Evolutionary conservation across 2,329 filamentous ascomycete genomes (phyloP).

Genomic region (Apiospora saccharicola): DNA sequence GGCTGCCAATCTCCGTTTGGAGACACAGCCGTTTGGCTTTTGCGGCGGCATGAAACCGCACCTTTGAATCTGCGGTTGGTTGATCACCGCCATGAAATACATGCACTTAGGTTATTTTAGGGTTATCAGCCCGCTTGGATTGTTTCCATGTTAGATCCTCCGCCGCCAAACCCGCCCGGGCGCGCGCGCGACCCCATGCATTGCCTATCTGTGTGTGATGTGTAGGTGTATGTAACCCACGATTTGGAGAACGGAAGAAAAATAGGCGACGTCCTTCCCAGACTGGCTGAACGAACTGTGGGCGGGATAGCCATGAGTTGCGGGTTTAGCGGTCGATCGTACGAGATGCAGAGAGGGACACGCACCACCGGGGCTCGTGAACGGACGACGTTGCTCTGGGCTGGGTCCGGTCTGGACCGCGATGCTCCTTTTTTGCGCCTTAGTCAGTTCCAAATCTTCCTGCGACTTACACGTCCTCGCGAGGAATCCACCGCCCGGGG

Average conservation of each 20-base stretch:
- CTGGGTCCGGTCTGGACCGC: conserved; percentile 18
- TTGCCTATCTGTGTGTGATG: not conserved
- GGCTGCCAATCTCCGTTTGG: conserved; percentile 8
- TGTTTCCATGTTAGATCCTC: conserved; percentile 1
- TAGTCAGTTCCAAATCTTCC: conserved; percentile 3
- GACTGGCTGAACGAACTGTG: not conserved
- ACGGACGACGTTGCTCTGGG: not conserved
- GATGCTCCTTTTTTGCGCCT: conserved; percentile 2
- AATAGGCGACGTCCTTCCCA: not conserved
- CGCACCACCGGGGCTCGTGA: conserved; percentile 10
- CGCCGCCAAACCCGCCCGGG: not conserved
- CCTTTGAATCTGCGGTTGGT: conserved; percentile 11
- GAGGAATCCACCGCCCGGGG: conserved; percentile 11
- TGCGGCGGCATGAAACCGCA: conserved; percentile 17
- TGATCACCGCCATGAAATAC: conserved; percentile 12
- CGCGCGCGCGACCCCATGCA: not conserved
- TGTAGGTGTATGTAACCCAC: conserved; percentile 3
- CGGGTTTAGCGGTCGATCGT: conserved; percentile 19
- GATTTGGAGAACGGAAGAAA: not conserved
- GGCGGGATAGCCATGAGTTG: not conserved
- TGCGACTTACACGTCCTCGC: conserved; percentile 9
- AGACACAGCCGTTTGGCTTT: conserved; percentile 8
- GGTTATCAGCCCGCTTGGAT: not conserved
- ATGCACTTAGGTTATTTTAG: conserved; percentile 12
- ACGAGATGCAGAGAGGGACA: conserved; percentile 14